Evolutionary conservation across 768 basidiomycete species (phyloP), one percentile per base, ranked within the genome.

Genomic region (Xerocomellus chrysenteron): DNA sequence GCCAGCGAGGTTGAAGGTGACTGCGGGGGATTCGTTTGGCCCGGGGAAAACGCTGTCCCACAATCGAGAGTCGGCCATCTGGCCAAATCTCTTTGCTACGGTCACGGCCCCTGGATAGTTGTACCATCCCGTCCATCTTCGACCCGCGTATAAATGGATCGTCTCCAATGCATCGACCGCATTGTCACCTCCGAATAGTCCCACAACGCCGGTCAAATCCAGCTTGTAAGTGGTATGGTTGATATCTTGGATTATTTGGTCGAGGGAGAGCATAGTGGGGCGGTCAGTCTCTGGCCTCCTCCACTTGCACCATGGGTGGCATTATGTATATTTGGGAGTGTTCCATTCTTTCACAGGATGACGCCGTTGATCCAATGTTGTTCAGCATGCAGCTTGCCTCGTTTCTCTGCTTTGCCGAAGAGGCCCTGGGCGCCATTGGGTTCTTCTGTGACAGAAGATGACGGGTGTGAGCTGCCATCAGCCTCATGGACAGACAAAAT

Each of bases 1-100:
- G 16, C 69, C 74, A n/a, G 59, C 62, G 43, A 73, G 50, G 7
- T 55, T 57, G 46, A 74, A 74, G 13, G 65, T 63, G n/a, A 43
- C 9, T 28, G 64, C 52, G 1, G 74, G 69, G 24, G 66, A 40
- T 30, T 65, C 58, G 30, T 69, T 66, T 39, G 59, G 55, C 19
- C 73, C 74, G 11, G 73, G 73, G 40, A 70, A 74, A n/a, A 75
- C 33, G 11, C 56, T 68, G 43, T 67, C 67, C 71, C 73, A 74
- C 13, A 71, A 13, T 11, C 53, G 59, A 21, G 57, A 57, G 13
- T 58, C 24, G 17, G 70, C 68, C 47, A 74, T 67, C 36, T 64
- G 60, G 8, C 74, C 72, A 45, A 68, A 74, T n/a, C 48, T 61
- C 54, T 63, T 74, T 35, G 69, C 74, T 10, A 75, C 66, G 7